Evolutionary conservation across 169 alveolate genomes (phyloP), one percentile per base, ranked within the genome.

Genomic region (Cryptosporidium tyzzeri): DNA sequence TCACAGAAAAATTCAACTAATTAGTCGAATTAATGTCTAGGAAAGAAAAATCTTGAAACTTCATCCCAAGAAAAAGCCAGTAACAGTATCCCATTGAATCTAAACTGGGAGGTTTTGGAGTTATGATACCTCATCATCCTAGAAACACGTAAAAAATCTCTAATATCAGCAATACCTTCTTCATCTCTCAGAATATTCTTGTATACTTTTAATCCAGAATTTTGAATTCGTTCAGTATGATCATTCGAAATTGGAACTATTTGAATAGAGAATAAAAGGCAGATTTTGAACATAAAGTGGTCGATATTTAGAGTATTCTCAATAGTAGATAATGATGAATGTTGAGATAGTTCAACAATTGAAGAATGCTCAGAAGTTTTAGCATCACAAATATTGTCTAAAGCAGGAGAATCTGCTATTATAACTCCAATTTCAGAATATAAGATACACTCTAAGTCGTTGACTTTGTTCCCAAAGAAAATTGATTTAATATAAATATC

Each of bases 341-440:
- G 31, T 2, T 31, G 51, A 9, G 58, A 31, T 39, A 5, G 86
- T 8, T 73, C 71, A 35, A 55, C 39, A 21, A 48, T 14, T 18
- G 68, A 59, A 21, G 86, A 31, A 16, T 55, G n/a, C 5, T 73
- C 71, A 16, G 86, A 58, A 41, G 86, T 73, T 33, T 58, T 21
- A 21, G 68, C 58, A 58, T 73, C 86, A 55, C 70, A 73, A 26
- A 55, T 16, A 29, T 35, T 55, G 18, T 31, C 70, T 6, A 50
- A 1, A 39, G 7, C 39, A 51, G 70, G 41, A 1, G 31, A 41
- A 18, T 73, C 62, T n/a, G 68, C 51, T 12, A 80, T 58, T 6
- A 80, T n/a, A 45, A 80, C 37, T 26, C 89, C 89, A 41, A 80
- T 29, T 62, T 80, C 89, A 9, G 89, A 69, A 50, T 62, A 80